Conservation (phyloP, 768 basidiomycete genomes). For the Termitomyces bulborhizus region DNA sequence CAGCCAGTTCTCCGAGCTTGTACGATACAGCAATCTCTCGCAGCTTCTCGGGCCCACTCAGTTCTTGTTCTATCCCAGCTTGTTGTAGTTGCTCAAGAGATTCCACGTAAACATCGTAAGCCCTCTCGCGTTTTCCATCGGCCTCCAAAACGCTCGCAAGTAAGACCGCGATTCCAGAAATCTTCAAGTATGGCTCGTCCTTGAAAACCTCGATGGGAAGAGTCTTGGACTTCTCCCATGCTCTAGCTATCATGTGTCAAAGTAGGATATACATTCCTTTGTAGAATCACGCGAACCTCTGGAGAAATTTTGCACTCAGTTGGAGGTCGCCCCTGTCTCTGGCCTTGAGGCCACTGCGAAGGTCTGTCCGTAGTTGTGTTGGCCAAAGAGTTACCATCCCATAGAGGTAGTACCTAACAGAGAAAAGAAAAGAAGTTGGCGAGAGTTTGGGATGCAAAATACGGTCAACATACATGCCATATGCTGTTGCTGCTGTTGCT, state of each 20-base stretch:
- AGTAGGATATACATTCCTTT: not conserved
- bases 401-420: conserved; percentile 48
- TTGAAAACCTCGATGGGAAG: conserved; percentile 34
- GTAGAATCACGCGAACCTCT: conserved; percentile 34
- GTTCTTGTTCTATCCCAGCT: conserved; percentile 11
- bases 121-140: conserved; percentile 26
- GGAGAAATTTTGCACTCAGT: conserved; percentile 45
- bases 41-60: conserved; percentile 25
- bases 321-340: conserved; percentile 50
- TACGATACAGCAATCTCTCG: conserved; percentile 34
- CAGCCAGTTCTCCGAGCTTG: conserved; percentile 38
- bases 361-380: conserved; percentile 50
- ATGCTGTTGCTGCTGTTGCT: conserved; percentile 21
- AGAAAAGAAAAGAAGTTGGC: not conserved
- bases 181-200: conserved; percentile 53
- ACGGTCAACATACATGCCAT: conserved; percentile 26
- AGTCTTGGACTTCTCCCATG: conserved; percentile 46
- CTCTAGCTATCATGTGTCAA: conserved; percentile 29
- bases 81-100: conserved; percentile 26
- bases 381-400: conserved; percentile 62
- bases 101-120: conserved; percentile 34
- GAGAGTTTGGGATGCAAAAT: conserved; percentile 1
- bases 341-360: conserved; percentile 60
- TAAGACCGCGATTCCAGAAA: conserved; percentile 58
- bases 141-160: conserved; percentile 53